Evolutionary conservation across 2,329 filamentous ascomycete genomes (phyloP).

Genomic region (Ceratocystis cubensis): DNA sequence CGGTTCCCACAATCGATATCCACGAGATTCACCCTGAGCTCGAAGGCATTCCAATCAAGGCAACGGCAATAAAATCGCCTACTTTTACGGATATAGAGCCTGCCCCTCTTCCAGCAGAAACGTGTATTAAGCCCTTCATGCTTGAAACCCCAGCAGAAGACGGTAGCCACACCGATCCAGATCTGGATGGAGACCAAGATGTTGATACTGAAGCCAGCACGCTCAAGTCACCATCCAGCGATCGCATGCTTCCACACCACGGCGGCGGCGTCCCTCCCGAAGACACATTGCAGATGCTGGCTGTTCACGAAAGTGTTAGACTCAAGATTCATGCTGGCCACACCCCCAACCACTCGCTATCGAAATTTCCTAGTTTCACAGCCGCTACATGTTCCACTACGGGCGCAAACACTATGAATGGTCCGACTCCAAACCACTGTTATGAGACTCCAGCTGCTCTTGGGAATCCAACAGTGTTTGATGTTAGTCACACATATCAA

Average conservation of each 20-base stretch:
- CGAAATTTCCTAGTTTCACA: conserved; percentile 33
- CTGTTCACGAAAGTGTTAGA: conserved; percentile 37
- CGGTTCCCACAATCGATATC: conserved; percentile 42
- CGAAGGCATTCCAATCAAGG: conserved; percentile 47
- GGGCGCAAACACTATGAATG: conserved; percentile 16
- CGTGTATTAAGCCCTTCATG: background rate
- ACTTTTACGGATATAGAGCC: conserved; percentile 36
- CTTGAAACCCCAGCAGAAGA: background rate
- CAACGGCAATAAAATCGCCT: conserved; percentile 39
- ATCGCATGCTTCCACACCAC: conserved; percentile 21
- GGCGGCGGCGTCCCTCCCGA: conserved; percentile 24
- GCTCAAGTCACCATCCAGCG: background rate
- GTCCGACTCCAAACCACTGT: conserved; percentile 17
- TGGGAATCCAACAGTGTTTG: conserved; percentile 6
- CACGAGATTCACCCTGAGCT: conserved; percentile 45
- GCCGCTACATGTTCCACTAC: conserved; percentile 20
- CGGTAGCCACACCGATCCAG: background rate
- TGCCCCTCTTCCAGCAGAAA: background rate
- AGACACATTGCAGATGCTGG: conserved; percentile 36
- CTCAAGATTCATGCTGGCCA: conserved; percentile 52
- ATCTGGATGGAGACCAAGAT: background rate
- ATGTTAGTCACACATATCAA: conserved; percentile 1
- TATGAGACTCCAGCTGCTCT: conserved; percentile 20
- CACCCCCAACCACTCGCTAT: conserved; percentile 48
- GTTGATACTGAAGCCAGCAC: conserved; percentile 1